These are phyloP conservation scores for Geotrichum candidum DNA, from an alignment of 1,139 yeast species.

Conservation along the genomic window DNA sequence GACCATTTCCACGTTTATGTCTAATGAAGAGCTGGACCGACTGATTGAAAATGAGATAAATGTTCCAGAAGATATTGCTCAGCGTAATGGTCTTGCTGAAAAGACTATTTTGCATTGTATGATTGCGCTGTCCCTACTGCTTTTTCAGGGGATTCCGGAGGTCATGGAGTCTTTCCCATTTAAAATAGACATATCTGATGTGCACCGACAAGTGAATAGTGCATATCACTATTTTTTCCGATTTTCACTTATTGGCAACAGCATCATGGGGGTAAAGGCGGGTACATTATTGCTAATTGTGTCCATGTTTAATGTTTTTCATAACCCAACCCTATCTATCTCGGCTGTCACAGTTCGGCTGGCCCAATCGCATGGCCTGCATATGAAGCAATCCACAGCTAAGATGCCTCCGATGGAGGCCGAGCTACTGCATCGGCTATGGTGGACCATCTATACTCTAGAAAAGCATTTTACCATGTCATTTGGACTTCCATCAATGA, in stretches of 20 bases:
- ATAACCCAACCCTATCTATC: slow-evolving; percentile 43
- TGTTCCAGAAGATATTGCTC: background rate
- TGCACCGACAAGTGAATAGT: slow-evolving; percentile 7
- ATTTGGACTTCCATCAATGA: slow-evolving; percentile 55
- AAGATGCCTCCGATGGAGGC: slow-evolving; percentile 40
- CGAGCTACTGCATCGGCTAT: slow-evolving; percentile 40
- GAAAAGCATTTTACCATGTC: slow-evolving; percentile 54
- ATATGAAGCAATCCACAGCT: slow-evolving; percentile 47
- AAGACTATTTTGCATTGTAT: slow-evolving; percentile 23
- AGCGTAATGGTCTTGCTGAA: slow-evolving; percentile 26
- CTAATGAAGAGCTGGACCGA: slow-evolving; percentile 21
- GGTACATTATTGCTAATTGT: slow-evolving; percentile 21
- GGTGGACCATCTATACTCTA: slow-evolving; percentile 51
- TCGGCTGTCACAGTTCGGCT: slow-evolving; percentile 50
- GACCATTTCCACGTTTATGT: slow-evolving; percentile 12
- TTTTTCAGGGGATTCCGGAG: background rate
- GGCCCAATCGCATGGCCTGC: slow-evolving; percentile 63
- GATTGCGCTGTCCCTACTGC: slow-evolving; percentile 18
- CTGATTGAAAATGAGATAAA: slow-evolving; percentile 21
- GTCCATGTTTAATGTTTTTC: slow-evolving; percentile 28
- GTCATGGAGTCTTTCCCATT: background rate
- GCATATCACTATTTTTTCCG: slow-evolving; percentile 24
- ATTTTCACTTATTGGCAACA: slow-evolving; percentile 21
- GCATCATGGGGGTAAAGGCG: slow-evolving; percentile 22
- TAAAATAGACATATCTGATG: background rate